These are phyloP conservation scores for Poteriospumella lacustris DNA, from an alignment of 108 stramenopile genomes.

Conservation along the genomic window DNA sequence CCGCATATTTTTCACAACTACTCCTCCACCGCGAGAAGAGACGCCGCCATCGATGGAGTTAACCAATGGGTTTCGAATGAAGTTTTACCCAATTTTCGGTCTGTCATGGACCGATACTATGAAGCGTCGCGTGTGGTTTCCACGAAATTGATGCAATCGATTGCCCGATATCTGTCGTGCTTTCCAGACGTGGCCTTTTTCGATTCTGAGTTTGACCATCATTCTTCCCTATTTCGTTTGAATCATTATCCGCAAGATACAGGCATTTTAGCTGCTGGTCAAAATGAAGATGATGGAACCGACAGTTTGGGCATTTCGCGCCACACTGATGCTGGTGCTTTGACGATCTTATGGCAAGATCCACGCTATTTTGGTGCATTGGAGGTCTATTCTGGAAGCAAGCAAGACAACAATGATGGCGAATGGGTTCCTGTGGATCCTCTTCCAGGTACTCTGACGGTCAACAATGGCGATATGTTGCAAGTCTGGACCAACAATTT, in stretches of 20 bases:
- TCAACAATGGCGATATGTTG: slow-evolving; percentile 10
- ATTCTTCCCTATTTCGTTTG: not conserved
- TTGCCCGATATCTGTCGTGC: not conserved
- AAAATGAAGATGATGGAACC: not conserved
- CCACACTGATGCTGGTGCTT: slow-evolving; percentile 9
- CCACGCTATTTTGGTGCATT: not conserved
- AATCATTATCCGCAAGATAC: slow-evolving; percentile 21
- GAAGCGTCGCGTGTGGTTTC: not conserved
- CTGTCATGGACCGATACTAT: not conserved
- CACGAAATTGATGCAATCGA: not conserved
- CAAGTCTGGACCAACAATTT: slow-evolving; percentile 1
- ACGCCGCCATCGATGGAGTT: not conserved
- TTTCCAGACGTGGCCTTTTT: not conserved
- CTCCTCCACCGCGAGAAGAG: not conserved
- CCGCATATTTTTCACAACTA: slow-evolving; percentile 1
- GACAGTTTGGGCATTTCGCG: not conserved
- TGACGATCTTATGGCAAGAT: slow-evolving; percentile 5
- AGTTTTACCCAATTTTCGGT: not conserved
- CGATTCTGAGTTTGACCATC: not conserved
- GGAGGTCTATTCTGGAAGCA: not conserved
- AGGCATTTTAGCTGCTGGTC: not conserved
- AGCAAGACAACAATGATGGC: slow-evolving; percentile 17
- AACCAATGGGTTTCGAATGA: not conserved
- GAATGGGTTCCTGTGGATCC: not conserved
- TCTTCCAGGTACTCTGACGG: not conserved